Evolutionary conservation across 768 basidiomycete genomes (phyloP).

Genomic region (Strobilomyces confusus): DNA sequence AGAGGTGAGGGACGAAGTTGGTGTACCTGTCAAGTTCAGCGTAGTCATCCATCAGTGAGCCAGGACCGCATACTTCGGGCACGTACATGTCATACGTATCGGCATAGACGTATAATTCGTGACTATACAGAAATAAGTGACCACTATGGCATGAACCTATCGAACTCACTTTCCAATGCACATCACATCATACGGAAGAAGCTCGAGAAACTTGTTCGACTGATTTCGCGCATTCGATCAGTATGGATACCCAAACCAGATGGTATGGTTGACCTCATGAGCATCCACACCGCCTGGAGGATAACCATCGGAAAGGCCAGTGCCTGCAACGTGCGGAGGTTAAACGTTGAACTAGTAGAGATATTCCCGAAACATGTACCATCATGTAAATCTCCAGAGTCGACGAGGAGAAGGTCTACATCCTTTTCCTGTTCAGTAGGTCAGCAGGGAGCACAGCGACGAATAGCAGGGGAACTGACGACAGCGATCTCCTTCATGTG

Average conservation of each 20-base stretch:
- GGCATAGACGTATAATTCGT: constrained; percentile 74
- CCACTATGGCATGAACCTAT: background rate
- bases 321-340: constrained; percentile 31
- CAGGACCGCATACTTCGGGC: background rate
- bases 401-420: constrained; percentile 74
- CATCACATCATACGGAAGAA: constrained; percentile 78
- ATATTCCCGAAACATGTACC: constrained; percentile 30
- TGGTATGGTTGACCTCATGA: constrained; percentile 51
- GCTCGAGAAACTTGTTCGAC: constrained; percentile 70
- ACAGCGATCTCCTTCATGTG: constrained; percentile 77
- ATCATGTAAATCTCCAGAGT: constrained; percentile 78
- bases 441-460: background rate
- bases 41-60: background rate
- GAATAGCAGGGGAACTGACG: constrained; percentile 29
- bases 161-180: constrained; percentile 77
- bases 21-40: constrained; percentile 39
- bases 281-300: constrained; percentile 68
- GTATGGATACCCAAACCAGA: background rate
- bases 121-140: constrained; percentile 38
- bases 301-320: constrained; percentile 52
- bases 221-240: constrained; percentile 22
- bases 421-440: constrained; percentile 47
- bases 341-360: background rate
- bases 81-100: constrained; percentile 63
- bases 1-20: constrained; percentile 63